These are phyloP conservation scores for Salvia splendens DNA, from an alignment of 257 asterid genomes.

Conservation along the genomic window DNA sequence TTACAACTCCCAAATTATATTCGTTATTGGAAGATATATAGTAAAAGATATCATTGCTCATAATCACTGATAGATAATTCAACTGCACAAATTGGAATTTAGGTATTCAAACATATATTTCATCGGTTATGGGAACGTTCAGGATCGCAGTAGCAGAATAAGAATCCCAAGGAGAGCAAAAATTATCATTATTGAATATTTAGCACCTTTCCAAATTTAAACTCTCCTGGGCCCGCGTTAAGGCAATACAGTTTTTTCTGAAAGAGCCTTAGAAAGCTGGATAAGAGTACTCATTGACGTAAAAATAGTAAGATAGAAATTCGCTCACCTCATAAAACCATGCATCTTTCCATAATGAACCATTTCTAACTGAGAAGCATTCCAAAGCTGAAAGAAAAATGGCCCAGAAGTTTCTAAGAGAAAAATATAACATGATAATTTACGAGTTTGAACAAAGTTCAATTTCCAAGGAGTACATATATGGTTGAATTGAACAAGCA, in stretches of 20 bases:
- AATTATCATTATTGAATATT: background rate
- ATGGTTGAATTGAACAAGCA: conserved; percentile 5
- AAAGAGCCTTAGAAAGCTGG: conserved; percentile 4
- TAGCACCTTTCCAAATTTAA: background rate
- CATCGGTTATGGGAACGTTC: background rate
- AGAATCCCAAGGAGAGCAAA: background rate
- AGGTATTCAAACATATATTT: background rate
- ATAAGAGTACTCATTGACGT: background rate
- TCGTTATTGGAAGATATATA: background rate
- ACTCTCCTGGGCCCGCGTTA: background rate
- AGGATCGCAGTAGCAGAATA: background rate
- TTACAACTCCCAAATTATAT: background rate
- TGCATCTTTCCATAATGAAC: conserved; percentile 95
- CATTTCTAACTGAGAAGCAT: conserved; percentile 93
- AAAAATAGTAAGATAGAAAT: conserved; percentile 12
- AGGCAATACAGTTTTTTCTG: conserved; percentile 2
- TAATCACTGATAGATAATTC: background rate
- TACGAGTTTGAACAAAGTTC: background rate
- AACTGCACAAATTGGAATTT: background rate
- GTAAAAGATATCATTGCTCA: conserved; percentile 1
- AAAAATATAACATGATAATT: conserved; percentile 1
- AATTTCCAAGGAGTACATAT: background rate
- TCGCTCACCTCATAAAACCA: conserved; percentile 92
- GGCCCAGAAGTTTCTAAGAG: conserved; percentile 16
- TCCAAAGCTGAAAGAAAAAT: conserved; percentile 79